These are phyloP conservation scores for Rhodamnia argentea DNA, from an alignment of 345 rosid genomes.

Conservation along the genomic window DNA sequence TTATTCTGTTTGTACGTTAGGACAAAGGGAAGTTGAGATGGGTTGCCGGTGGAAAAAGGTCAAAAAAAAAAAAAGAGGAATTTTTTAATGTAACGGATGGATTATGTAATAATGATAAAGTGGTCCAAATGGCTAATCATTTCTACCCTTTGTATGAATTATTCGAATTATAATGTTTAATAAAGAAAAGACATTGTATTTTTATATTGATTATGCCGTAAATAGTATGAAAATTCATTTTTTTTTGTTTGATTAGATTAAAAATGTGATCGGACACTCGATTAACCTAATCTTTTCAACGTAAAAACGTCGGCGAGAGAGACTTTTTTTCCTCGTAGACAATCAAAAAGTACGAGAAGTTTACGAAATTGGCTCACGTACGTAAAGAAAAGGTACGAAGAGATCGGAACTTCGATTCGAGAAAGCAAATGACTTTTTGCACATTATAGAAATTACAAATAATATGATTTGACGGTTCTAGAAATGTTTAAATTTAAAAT, in stretches of 20 bases:
- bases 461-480: neutral
- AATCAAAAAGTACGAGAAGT: neutral
- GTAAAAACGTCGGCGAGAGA: neutral
- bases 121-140: neutral
- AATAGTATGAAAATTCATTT: neutral
- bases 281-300: neutral
- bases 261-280: neutral
- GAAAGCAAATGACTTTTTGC: too few species aligned
- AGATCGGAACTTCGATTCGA: neutral
- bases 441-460: accelerated
- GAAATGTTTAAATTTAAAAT: accelerated
- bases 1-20: neutral
- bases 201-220: neutral
- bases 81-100: neutral
- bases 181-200: neutral
- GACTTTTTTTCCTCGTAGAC: neutral
- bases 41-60: neutral
- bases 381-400: accelerated
- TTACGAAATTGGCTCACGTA: neutral
- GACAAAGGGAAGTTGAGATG: neutral
- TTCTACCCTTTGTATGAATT: too few species aligned
- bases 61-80: too few species aligned
- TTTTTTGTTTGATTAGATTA: neutral
- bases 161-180: too few species aligned
- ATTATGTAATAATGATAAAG: neutral